Conservation (phyloP, 2,329 filamentous ascomycete genomes). For the Cordyceps cateniannulata region DNA sequence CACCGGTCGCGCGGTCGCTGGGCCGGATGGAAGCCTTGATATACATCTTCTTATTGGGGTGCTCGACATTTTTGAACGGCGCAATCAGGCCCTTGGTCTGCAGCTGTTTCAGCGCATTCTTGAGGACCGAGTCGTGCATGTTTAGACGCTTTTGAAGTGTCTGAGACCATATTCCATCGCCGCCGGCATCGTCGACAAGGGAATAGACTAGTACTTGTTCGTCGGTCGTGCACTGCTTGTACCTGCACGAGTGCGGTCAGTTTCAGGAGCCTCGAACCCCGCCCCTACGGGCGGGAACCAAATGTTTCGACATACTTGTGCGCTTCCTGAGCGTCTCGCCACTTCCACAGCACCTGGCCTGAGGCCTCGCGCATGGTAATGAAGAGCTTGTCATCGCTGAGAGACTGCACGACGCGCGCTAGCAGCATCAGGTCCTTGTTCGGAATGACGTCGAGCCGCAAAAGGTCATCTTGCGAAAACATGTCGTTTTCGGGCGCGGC, state of each 20-base stretch:
- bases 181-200: slow-evolving; percentile 78
- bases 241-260: slow-evolving; percentile 31
- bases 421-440: slow-evolving; percentile 49
- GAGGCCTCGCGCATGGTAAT: slow-evolving; percentile 36
- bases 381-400: slow-evolving; percentile 56
- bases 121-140: slow-evolving; percentile 77
- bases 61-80: slow-evolving; percentile 85
- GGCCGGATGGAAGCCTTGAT: slow-evolving; percentile 82
- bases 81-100: slow-evolving; percentile 78
- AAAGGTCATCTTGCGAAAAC: slow-evolving; percentile 53
- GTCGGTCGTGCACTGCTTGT: slow-evolving; percentile 55
- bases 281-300: not conserved
- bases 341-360: slow-evolving; percentile 45
- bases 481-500: slow-evolving; percentile 40
- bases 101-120: slow-evolving; percentile 75
- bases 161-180: slow-evolving; percentile 86
- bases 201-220: slow-evolving; percentile 82
- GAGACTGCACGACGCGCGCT: slow-evolving; percentile 47
- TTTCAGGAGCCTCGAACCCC: not conserved
- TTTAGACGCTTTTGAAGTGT: slow-evolving; percentile 73
- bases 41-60: slow-evolving; percentile 90
- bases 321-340: slow-evolving; percentile 53
- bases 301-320: slow-evolving; percentile 43
- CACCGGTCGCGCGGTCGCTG: slow-evolving; percentile 84
- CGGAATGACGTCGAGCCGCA: slow-evolving; percentile 51